Base-by-base conservation (phyloP, 768 basidiomycete species). In the Termitomyces sp. region DNA sequence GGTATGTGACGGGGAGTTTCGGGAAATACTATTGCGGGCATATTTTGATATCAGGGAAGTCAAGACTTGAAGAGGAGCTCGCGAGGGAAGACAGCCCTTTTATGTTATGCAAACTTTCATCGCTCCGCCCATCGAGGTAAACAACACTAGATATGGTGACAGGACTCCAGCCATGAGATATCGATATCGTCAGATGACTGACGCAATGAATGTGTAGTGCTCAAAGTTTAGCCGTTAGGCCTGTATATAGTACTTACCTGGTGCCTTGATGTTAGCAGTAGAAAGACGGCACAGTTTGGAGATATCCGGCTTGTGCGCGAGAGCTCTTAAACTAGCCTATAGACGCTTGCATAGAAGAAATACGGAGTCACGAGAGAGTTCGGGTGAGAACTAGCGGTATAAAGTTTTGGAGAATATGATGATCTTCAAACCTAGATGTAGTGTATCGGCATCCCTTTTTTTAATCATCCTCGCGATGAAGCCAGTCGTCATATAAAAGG, bases 1-100 rank as follows among this genome's bases (percentile, higher is more conserved):
- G 59, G 60, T 15, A 65, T 61, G 36, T 78, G 75, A 39, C 63
- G 78, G n/a, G 75, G 72, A 2, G 57, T 60, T 18, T 65, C 53
- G 3, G 77, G 76, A 1, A 66, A 42, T 2, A 68, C 61, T 18
- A 68, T 50, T 20, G 64, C 67, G 10, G 72, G 65, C 71, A 74
- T 76, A 7, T 7, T 53, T 32, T 23, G 5, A 31, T 2, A 5
- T 22, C n/a, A 15, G 11, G 44, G 7, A 22, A 33, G 20, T 23
- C 33, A n/a, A 29, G 29, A 18, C 36, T 22, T 12, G 18, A 9
- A 6, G 39, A 44, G 22, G 9, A 44, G 22, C 13, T 16, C 6
- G 16, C 20, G n/a, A n/a, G 25, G 15, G 15, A 48, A 13, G 7
- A 18, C 16, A 9, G 18, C 25, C 2, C 25, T 29, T 54, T 47